Evolutionary conservation across 2,329 filamentous ascomycete species (phyloP).

Genomic region (Colletotrichum euphorbiae): DNA sequence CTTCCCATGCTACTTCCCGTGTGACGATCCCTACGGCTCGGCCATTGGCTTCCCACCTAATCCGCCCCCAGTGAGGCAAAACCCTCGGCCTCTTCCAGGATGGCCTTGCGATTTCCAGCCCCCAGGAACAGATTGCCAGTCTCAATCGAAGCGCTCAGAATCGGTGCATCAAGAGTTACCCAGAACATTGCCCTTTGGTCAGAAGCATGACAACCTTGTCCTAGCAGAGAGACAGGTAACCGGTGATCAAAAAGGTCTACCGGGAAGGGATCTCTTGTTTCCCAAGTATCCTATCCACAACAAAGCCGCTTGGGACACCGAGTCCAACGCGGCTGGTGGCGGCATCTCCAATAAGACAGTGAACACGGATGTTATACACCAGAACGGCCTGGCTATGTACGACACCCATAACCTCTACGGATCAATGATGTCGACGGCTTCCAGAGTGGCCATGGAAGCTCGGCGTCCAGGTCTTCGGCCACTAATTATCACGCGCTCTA

Average conservation of each 20-base stretch:
- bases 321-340: slow-evolving; percentile 48
- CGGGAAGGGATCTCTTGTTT: slow-evolving; percentile 71
- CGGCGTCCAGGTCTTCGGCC: slow-evolving; percentile 74
- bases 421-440: slow-evolving; percentile 76
- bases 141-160: slow-evolving; percentile 34
- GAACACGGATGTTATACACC: slow-evolving; percentile 74
- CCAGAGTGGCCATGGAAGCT: slow-evolving; percentile 72
- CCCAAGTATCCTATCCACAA: slow-evolving; percentile 76
- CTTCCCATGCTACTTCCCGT: slow-evolving; percentile 44
- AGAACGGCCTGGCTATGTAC: slow-evolving; percentile 75
- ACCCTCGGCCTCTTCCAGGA: slow-evolving; percentile 74
- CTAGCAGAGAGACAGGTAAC: slow-evolving; percentile 42
- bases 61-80: slow-evolving; percentile 71
- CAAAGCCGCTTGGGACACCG: slow-evolving; percentile 60
- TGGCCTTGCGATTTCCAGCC: slow-evolving; percentile 61
- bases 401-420: slow-evolving; percentile 85
- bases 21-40: slow-evolving; percentile 54
- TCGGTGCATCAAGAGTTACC: slow-evolving; percentile 1
- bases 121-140: slow-evolving; percentile 30
- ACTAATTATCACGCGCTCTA: slow-evolving; percentile 80
- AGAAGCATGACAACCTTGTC: slow-evolving; percentile 31
- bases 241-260: slow-evolving; percentile 66
- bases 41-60: slow-evolving; percentile 66
- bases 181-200: neutral
- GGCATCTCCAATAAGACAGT: slow-evolving; percentile 70